These are phyloP conservation scores for Cystobasidiaceae sp. DNA, from an alignment of 1,284 basidiomycete genomes.

Conservation along the genomic window DNA sequence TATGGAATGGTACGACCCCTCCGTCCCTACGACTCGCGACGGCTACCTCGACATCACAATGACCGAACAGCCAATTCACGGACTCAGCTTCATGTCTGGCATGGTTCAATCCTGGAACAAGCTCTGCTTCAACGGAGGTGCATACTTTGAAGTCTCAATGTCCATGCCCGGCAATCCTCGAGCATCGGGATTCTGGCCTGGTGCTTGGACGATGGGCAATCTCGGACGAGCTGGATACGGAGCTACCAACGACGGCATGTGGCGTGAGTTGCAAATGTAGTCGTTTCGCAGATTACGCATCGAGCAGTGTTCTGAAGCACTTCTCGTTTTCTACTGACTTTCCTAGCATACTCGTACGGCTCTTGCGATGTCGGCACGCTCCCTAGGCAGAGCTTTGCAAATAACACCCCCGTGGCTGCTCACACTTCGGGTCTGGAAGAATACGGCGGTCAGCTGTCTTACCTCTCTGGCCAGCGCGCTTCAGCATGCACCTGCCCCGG, in stretches of 20 bases:
- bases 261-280: constrained; percentile 66
- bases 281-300: no score
- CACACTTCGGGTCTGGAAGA: constrained; percentile 39
- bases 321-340: constrained; percentile 29
- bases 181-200: constrained; percentile 48
- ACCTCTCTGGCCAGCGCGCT: constrained; percentile 53
- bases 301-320: no score
- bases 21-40: constrained; percentile 66
- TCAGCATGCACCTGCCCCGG: constrained; percentile 50
- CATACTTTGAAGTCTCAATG: constrained; percentile 63
- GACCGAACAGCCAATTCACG: constrained; percentile 58
- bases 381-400: constrained; percentile 60
- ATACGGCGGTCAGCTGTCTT: constrained; percentile 40
- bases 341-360: constrained; percentile 60
- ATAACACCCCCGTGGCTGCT: constrained; percentile 38
- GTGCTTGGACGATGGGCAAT: constrained; percentile 85
- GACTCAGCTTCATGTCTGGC: constrained; percentile 62
- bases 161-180: constrained; percentile 70
- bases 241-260: constrained; percentile 72
- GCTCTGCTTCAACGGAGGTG: constrained; percentile 66
- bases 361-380: constrained; percentile 74
- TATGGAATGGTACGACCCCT: constrained; percentile 61
- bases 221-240: constrained; percentile 75
- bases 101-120: constrained; percentile 51
- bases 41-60: constrained; percentile 78